Evolutionary conservation across 2,329 filamentous ascomycete species (phyloP).

Genomic region (Colletotrichum sp.): DNA sequence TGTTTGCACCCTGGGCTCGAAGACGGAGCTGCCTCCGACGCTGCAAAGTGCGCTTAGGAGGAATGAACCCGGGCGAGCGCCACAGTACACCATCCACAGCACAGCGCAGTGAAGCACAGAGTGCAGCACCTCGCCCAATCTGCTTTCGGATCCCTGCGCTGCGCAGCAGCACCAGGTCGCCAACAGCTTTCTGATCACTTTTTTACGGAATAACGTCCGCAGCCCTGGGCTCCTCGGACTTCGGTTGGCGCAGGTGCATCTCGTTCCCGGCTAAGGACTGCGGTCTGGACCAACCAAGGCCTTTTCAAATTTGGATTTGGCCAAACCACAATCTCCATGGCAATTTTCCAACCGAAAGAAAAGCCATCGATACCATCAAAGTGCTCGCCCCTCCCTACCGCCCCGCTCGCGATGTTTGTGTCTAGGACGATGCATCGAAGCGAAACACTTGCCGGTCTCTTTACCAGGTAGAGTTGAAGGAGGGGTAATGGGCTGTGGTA

Average conservation of each 20-base stretch:
- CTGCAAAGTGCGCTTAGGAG: neutral
- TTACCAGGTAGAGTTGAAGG: neutral
- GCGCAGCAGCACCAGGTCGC: neutral
- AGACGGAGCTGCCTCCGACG: conserved; percentile 19
- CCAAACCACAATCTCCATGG: neutral
- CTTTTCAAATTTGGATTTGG: neutral
- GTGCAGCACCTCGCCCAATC: neutral
- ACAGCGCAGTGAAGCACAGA: neutral
- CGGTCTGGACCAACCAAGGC: neutral
- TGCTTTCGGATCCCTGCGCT: neutral
- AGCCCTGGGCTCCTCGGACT: neutral
- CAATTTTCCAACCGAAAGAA: neutral
- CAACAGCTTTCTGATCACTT: neutral
- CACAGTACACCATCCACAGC: neutral
- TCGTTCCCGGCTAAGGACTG: neutral
- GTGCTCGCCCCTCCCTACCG: neutral
- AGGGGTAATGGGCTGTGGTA: neutral
- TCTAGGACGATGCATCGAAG: neutral
- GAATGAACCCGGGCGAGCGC: neutral
- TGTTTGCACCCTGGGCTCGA: conserved; percentile 5
- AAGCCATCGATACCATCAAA: neutral
- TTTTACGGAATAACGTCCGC: neutral
- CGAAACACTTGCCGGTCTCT: neutral
- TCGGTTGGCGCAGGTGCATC: neutral
- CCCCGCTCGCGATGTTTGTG: neutral